A percentile compares a stretch with the other conserved stretches of the same genome.
These are phyloP conservation scores for Rhynchosporium secalis DNA, from an alignment of 2,329 filamentous ascomycete genomes.

Conservation along the genomic window DNA sequence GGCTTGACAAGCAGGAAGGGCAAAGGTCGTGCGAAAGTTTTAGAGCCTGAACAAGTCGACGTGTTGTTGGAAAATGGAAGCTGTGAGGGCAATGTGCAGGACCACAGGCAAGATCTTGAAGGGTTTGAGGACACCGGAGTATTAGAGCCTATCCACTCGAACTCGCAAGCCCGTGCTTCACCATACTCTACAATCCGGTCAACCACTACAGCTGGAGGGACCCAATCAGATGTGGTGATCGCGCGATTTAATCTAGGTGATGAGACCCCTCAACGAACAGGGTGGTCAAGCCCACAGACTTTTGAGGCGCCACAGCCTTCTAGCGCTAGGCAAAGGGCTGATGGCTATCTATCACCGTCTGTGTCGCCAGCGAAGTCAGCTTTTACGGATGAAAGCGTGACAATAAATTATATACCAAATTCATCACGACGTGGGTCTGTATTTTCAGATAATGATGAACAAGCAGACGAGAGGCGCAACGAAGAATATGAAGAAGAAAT, in stretches of 20 bases:
- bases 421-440: constrained; percentile 4
- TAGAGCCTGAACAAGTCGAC: constrained; percentile 24
- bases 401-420: neutral
- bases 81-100: constrained; percentile 6
- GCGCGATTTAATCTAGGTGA: constrained; percentile 34
- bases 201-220: constrained; percentile 21
- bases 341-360: constrained; percentile 24
- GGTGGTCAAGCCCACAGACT: constrained; percentile 35
- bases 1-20: constrained; percentile 29
- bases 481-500: constrained; percentile 41
- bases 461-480: constrained; percentile 14
- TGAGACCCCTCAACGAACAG: constrained; percentile 30
- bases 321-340: constrained; percentile 14
- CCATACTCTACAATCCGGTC: constrained; percentile 32
- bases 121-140: constrained; percentile 12
- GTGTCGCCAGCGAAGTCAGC: constrained; percentile 21
- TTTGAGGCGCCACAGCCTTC: constrained; percentile 22
- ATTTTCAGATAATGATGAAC: constrained; percentile 8
- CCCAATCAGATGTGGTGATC: constrained; percentile 31
- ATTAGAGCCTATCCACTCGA: constrained; percentile 18
- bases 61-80: constrained; percentile 23
- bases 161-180: constrained; percentile 19
- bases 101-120: constrained; percentile 6
- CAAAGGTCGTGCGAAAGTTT: constrained; percentile 28
- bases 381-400: constrained; percentile 15